Base-by-base conservation (phyloP, 331 rosid species). In the Stylosanthes scabra region DNA sequence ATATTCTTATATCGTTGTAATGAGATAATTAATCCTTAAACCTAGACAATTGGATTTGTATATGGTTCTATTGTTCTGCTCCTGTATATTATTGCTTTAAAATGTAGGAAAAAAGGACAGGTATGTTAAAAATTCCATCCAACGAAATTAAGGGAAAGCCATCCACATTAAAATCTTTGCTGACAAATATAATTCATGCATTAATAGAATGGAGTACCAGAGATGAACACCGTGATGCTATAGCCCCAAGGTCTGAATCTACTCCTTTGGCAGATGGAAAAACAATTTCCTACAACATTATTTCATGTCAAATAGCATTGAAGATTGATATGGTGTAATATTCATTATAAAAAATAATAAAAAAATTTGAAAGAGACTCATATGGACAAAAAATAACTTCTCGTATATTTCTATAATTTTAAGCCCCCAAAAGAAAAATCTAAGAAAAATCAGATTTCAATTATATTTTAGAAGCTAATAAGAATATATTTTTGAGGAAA, bases 151-250 rank as follows among this genome's bases (percentile, higher is more conserved):
- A 55, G 63, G 62, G 28, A 15, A 66, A 58, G 57, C 46, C 58
- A 72, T 69, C 46, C 7, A 70, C 46, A 20, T 51, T 70, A 70
- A 51, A 51, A 65, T 74, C 69, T 41, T 59, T 16, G 28, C 27
- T 2, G 3, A 52, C 13, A 75, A 55, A 61, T 56, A 50, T 34
- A 78, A 74, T 54, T 0, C 46, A 62, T 59, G 50, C 15, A 67
- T 61, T 56, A 47, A 75, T 75, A 74, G 66, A 69, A 31, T 51
- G 15, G 42, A 82, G 56, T 91, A 95, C 99, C 97, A 91, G 81
- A 12, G 99, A 87, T 6, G 97, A 90, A 80, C 91, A 86, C 62
- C 70, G 77, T 9, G 82, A 73, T 31, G 86, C 88, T 47, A 95
- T 54, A 75, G 72, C 68, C 78, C 83, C 89, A 41, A 95, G 92